A percentile compares a stretch with the other conserved stretches of the same genome.
Evolutionary conservation across 1,284 basidiomycete species (phyloP).

Genomic region (Peniophora sp.): DNA sequence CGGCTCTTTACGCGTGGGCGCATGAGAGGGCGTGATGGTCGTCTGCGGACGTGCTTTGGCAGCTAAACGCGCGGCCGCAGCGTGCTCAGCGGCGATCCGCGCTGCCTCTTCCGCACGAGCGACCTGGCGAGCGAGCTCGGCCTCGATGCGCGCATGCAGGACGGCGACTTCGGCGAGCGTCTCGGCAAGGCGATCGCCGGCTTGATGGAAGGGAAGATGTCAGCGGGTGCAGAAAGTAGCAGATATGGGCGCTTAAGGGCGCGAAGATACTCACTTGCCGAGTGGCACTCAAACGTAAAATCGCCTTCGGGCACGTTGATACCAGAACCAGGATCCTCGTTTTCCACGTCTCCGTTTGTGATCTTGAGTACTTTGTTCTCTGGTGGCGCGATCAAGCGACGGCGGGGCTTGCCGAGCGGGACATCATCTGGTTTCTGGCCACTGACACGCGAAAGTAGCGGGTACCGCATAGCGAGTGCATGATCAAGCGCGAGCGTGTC

Average conservation of each 20-base stretch:
- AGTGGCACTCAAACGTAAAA: conserved; percentile 55
- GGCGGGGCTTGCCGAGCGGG: conserved; percentile 3
- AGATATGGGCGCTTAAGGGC: conserved; percentile 3
- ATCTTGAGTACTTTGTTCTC: no score
- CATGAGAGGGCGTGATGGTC: conserved; percentile 6
- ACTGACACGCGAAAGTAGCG: conserved; percentile 27
- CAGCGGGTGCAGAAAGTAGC: conserved; percentile 6
- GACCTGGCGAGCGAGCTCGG: conserved; percentile 61
- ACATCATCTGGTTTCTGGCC: conserved; percentile 5
- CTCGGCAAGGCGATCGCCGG: conserved; percentile 57
- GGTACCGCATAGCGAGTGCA: conserved; percentile 56
- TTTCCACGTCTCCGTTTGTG: no score
- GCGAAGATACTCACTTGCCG: conserved; percentile 54
- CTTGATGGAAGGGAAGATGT: conserved; percentile 28
- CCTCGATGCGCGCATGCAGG: conserved; percentile 60
- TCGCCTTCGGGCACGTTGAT: conserved; percentile 35
- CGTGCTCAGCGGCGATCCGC: conserved; percentile 30
- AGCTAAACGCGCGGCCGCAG: conserved; percentile 18
- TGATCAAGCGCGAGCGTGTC: conserved; percentile 68
- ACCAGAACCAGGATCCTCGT: conserved; percentile 11
- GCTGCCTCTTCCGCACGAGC: conserved; percentile 46
- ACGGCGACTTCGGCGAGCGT: conserved; percentile 59
- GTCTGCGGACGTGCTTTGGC: conserved; percentile 13
- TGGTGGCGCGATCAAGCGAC: not conserved
- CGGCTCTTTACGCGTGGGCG: conserved; percentile 25